Base-by-base conservation (phyloP, 1,284 basidiomycete genomes). In the Xerocomus minutiporus region DNA sequence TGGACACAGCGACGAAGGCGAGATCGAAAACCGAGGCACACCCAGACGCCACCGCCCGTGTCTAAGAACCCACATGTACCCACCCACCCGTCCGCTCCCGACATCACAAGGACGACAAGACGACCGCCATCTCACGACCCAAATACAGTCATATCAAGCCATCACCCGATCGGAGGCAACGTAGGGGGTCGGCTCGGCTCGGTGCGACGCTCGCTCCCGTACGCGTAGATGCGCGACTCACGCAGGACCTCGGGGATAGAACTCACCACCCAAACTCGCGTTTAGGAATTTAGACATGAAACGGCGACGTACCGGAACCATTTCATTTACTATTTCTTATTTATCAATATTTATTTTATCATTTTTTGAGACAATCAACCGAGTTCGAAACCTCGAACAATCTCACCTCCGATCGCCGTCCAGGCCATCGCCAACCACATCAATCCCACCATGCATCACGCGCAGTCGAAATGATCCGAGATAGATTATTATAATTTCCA, bases 401-500 rank as follows among this genome's bases (percentile, higher is more conserved):
- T 32, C 31, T 32, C 31, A 32, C 36, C 36, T 38, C 36, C 36
- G 36, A 38, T 38, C 31, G 31, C 31, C 31, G 31, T 32, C 31
- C 11, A 8, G 12, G 29, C 31, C 31, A 32, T 32, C 31, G 11
- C 31, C 31, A 32, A 32, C 31, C 31, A 32, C 11, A 32, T 32
- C 31, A 12, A 32, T 32, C 12, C 12, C 12, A 12, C 5, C 11
- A 29, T 9, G 25, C 25, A 26, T 26, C 25, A 13, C 28, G 28
- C 31, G 17, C n/a, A 38, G 17, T 20, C 7, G 38, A 13, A 23
- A 23, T 20, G 20, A 40, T 40, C 38, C 38, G 31, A 12, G 20
- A 46, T 46, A 57, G 32, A 28, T 50, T 41, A 65, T 63, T 67
- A 63, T 57, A 49, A 44, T 38, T 38, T 52, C 46, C 50, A 44